Conservation (phyloP, 306 rosid species). For the Inga laurina region DNA sequence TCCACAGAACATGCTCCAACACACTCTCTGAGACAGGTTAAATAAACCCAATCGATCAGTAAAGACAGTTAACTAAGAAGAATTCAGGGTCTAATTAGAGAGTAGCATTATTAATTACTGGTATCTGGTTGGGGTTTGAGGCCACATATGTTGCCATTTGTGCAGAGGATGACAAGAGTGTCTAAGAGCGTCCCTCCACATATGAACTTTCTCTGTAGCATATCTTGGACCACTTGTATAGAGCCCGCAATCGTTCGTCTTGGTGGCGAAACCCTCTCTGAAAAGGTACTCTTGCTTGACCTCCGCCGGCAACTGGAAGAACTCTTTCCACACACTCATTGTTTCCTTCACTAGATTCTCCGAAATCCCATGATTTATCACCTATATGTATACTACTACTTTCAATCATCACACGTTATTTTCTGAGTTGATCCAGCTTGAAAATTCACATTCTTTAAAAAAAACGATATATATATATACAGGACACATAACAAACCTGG, state of each 20-base stretch:
- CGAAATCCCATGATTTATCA: slow-evolving; percentile 20
- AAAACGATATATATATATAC: too few species aligned
- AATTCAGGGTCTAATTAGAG: neutral
- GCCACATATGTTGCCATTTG: neutral
- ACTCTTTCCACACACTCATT: slow-evolving; percentile 25
- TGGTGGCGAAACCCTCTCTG: slow-evolving; percentile 12
- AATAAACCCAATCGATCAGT: neutral
- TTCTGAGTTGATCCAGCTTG: neutral
- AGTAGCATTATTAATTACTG: neutral
- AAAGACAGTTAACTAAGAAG: neutral
- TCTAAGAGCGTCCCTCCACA: neutral
- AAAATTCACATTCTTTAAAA: neutral
- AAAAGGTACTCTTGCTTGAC: slow-evolving; percentile 23
- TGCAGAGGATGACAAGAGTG: neutral
- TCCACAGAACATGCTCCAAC: slow-evolving; percentile 13
- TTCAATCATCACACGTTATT: neutral
- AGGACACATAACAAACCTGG: neutral
- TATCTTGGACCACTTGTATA: slow-evolving; percentile 16
- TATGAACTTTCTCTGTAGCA: neutral
- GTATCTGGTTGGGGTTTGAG: neutral
- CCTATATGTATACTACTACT: neutral
- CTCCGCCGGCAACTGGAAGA: slow-evolving; percentile 32
- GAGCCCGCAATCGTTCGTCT: neutral
- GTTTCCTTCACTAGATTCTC: neutral
- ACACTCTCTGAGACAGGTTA: neutral